Conservation (phyloP, 495 filamentous ascomycete genomes). For the Podospora sp. region DNA sequence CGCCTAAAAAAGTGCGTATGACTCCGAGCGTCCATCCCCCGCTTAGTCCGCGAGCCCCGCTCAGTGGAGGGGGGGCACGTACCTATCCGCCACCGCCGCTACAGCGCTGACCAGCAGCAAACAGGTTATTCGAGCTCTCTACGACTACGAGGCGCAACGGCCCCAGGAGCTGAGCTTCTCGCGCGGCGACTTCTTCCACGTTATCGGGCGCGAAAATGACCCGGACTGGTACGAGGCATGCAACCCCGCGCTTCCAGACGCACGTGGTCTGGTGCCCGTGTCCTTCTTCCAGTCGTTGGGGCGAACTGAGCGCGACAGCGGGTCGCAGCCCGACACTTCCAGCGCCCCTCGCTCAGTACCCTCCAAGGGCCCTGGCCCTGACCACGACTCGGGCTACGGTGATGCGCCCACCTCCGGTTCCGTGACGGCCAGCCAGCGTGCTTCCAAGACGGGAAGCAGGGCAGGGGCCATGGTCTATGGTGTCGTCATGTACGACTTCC, state of each 20-base stretch:
- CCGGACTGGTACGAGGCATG: conserved; percentile 97
- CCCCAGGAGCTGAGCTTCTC: conserved; percentile 85
- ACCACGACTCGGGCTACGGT: conserved; percentile 81
- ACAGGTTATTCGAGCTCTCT: conserved; percentile 95
- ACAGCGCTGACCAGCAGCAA: conserved; percentile 33
- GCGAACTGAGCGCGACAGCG: conserved; percentile 86
- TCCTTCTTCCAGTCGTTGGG: conserved; percentile 89
- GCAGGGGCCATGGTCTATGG: conserved; percentile 92
- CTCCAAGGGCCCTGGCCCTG: conserved; percentile 45
- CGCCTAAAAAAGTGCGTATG: conserved; percentile 86
- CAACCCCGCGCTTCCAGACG: conserved; percentile 87
- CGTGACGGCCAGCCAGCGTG: conserved; percentile 45
- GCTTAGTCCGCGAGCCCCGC: not conserved
- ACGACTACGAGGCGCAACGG: conserved; percentile 80
- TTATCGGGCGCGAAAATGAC: conserved; percentile 95
- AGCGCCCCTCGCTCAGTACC: conserved; percentile 51
- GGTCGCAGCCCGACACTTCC: conserved; percentile 65
- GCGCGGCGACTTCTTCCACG: conserved; percentile 97
- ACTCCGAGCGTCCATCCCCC: conserved; percentile 12
- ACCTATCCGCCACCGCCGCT: conserved; percentile 4
- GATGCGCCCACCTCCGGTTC: conserved; percentile 53
- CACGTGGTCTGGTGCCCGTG: conserved; percentile 89
- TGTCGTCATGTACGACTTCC: conserved; percentile 95
- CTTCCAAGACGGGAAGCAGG: conserved; percentile 60
- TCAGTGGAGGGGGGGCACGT: not conserved